These are phyloP conservation scores for Pseudopyrenochaeta lycopersici DNA, from an alignment of 2,329 filamentous ascomycete genomes.

Conservation along the genomic window DNA sequence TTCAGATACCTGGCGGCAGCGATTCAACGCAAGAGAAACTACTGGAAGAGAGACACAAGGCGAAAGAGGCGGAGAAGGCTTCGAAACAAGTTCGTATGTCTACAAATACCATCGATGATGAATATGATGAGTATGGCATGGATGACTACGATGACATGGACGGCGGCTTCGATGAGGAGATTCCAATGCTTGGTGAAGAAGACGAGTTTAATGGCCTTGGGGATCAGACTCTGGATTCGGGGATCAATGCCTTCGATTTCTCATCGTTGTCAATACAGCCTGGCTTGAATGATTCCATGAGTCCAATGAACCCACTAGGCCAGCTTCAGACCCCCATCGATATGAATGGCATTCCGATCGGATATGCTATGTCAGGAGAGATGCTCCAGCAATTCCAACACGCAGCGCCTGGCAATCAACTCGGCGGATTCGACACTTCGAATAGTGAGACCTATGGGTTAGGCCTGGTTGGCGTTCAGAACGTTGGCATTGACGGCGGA, in stretches of 20 bases:
- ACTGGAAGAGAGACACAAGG: constrained; percentile 75
- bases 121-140: constrained; percentile 50
- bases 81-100: constrained; percentile 48
- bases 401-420: constrained; percentile 3
- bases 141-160: constrained; percentile 59
- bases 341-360: constrained; percentile 41
- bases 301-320: constrained; percentile 30
- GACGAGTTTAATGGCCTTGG: constrained; percentile 40
- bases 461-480: constrained; percentile 26
- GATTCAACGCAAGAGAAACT: constrained; percentile 72
- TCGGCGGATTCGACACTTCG: not conserved
- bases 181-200: constrained; percentile 62
- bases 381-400: constrained; percentile 29
- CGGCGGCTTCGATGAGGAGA: constrained; percentile 72
- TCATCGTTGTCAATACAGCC: constrained; percentile 39
- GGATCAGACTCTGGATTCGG: constrained; percentile 34
- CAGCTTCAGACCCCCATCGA: constrained; percentile 40
- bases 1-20: constrained; percentile 78
- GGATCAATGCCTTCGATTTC: constrained; percentile 45
- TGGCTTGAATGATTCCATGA: constrained; percentile 26
- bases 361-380: constrained; percentile 42
- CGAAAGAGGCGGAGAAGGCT: constrained; percentile 71
- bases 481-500: constrained; percentile 20
- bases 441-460: constrained; percentile 15
- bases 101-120: constrained; percentile 47